Conservation (phyloP, 1,284 basidiomycete genomes). For the Lentinula novae-zelandiae region DNA sequence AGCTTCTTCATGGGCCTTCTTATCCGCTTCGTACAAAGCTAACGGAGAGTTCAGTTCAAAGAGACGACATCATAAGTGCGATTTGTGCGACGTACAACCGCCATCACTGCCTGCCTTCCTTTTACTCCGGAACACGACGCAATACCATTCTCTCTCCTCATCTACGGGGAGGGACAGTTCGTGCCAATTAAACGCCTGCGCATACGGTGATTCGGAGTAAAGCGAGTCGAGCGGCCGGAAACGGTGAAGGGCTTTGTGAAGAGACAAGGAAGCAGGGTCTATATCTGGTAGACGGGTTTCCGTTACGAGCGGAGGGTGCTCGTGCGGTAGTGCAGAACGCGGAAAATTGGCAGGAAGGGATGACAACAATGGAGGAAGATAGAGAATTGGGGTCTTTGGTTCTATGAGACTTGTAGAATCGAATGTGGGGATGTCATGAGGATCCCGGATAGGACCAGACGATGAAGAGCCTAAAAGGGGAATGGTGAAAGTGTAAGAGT, state of each 20-base stretch:
- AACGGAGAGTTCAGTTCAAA: conserved; percentile 11
- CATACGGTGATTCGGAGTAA: conserved; percentile 67
- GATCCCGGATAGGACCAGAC: conserved; percentile 35
- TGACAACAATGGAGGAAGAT: conserved; percentile 78
- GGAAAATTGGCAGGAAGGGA: conserved; percentile 50
- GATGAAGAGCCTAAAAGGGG: conserved; percentile 3
- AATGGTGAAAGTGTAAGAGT: not conserved
- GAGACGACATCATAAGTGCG: conserved; percentile 6
- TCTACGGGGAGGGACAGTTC: conserved; percentile 62
- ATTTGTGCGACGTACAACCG: conserved; percentile 43
- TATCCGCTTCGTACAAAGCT: conserved; percentile 86
- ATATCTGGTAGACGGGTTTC: conserved; percentile 78
- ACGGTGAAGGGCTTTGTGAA: conserved; percentile 80
- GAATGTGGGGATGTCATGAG: conserved; percentile 60
- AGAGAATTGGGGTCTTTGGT: conserved; percentile 55
- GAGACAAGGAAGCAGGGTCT: conserved; percentile 75
- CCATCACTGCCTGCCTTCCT: conserved; percentile 69
- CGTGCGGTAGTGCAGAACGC: conserved; percentile 22
- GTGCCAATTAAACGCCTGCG: conserved; percentile 85
- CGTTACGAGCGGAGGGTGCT: conserved; percentile 51
- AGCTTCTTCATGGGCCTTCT: conserved; percentile 86
- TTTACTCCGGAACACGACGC: conserved; percentile 83
- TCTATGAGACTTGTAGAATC: conserved; percentile 32
- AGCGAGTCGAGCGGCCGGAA: conserved; percentile 61
- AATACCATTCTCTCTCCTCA: conserved; percentile 84